Evolutionary conservation across 495 filamentous ascomycete species (phyloP).

Genomic region (Daldinia childiae): DNA sequence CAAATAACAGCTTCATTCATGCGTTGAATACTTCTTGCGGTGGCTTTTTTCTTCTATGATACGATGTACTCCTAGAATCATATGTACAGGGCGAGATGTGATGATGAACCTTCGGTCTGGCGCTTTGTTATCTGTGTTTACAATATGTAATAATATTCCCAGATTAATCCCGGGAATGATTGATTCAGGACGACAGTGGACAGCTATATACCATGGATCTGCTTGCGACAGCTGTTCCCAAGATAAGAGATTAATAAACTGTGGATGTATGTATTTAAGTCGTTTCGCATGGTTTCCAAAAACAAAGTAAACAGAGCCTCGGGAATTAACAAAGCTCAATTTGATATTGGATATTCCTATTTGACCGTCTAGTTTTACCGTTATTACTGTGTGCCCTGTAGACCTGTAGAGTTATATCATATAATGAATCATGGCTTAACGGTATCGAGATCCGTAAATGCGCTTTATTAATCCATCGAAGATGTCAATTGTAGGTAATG

Average conservation of each 20-base stretch:
- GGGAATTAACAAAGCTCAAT: conserved; percentile 7
- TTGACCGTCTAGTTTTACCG: neutral
- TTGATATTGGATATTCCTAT: neutral
- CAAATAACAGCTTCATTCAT: conserved; percentile 29
- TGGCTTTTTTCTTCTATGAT: conserved; percentile 24
- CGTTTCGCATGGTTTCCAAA: conserved; percentile 13
- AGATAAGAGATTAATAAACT: conserved; percentile 27
- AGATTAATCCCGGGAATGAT: neutral
- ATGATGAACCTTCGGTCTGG: conserved; percentile 12
- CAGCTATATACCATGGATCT: conserved; percentile 15
- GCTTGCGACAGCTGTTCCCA: conserved; percentile 11
- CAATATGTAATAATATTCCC: conserved; percentile 10
- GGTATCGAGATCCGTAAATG: conserved; percentile 7
- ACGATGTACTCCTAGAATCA: conserved; percentile 12
- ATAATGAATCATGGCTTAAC: conserved; percentile 2
- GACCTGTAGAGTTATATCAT: neutral
- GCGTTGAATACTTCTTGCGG: conserved; percentile 10
- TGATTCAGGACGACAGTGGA: conserved; percentile 11
- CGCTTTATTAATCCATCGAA: conserved; percentile 2
- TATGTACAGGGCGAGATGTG: neutral
- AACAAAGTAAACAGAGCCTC: neutral
- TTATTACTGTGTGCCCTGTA: neutral
- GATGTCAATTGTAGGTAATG: conserved; percentile 5
- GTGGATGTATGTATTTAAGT: conserved; percentile 26
- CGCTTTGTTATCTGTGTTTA: conserved; percentile 8